Conservation (phyloP, 306 rosid species). For the Dalbergia cochinchinensis region DNA sequence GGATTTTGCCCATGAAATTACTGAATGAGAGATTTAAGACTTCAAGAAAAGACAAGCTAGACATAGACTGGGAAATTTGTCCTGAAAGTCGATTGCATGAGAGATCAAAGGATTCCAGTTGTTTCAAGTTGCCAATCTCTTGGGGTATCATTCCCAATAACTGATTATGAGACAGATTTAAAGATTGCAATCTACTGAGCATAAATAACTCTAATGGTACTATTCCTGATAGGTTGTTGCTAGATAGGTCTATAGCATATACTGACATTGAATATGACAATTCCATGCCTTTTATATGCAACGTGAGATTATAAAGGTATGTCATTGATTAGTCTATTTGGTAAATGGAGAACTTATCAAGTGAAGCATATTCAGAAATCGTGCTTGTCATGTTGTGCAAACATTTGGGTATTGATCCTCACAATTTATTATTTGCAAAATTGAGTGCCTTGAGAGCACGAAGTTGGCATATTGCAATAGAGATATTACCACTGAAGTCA, state of each 20-base stretch:
- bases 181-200: background rate
- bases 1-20: conserved; percentile 45
- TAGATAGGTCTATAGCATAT: conserved; percentile 27
- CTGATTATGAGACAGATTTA: conserved; percentile 51
- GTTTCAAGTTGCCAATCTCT: conserved; percentile 23
- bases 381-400: conserved; percentile 1
- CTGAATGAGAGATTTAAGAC: conserved; percentile 49
- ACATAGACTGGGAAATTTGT: conserved; percentile 44
- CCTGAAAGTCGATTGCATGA: conserved; percentile 40
- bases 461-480: conserved; percentile 21
- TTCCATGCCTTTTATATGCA: conserved; percentile 16
- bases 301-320: accelerated
- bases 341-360: background rate
- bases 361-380: background rate
- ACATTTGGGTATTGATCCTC: conserved; percentile 40
- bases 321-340: accelerated
- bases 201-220: conserved; percentile 36
- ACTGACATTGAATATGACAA: accelerated
- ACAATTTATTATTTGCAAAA: conserved; percentile 25
- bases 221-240: conserved; percentile 37
- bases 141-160: conserved; percentile 46
- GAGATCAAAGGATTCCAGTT: conserved; percentile 46
- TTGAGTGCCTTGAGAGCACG: conserved; percentile 7
- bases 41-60: conserved; percentile 20
- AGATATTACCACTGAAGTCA: conserved; percentile 32